phyloP scores from a whole-genome alignment of 768 basidiomycete genomes.

The Suillus subaureus region DNA sequence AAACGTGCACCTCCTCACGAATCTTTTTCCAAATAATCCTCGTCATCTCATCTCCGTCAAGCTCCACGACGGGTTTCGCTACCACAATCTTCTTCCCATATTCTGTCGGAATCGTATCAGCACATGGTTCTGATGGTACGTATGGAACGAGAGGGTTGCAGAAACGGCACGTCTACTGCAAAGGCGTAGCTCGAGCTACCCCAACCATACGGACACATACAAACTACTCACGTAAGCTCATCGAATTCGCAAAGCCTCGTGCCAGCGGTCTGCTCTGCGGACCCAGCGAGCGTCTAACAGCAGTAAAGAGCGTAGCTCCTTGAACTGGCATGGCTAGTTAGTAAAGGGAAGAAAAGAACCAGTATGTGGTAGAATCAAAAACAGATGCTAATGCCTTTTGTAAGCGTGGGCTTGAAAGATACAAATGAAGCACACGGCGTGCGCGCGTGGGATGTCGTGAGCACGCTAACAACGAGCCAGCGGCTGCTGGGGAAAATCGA shows the following conservation, averaged over 20 bases:
- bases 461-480: background rate
- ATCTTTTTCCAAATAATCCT: conserved; percentile 99
- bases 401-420: conserved; percentile 20
- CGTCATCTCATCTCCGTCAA: conserved; percentile 99
- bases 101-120: conserved; percentile 19
- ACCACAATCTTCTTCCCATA: conserved; percentile 67
- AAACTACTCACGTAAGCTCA: conserved; percentile 30
- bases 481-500: background rate
- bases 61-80: conserved; percentile 88
- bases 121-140: background rate
- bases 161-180: background rate
- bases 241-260: conserved; percentile 32
- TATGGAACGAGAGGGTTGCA: background rate
- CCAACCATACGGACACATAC: background rate
- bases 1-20: conserved; percentile 76
- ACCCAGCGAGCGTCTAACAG: conserved; percentile 26
- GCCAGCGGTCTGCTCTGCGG: conserved; percentile 21
- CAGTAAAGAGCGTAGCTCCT: conserved; percentile 24
- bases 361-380: conserved; percentile 10
- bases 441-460: conserved; percentile 26
- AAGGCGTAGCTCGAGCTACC: background rate
- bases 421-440: conserved; percentile 16
- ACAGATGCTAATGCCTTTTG: conserved; percentile 15
- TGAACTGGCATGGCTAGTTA: conserved; percentile 18
- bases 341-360: conserved; percentile 17